These are phyloP conservation scores for Tolypocladium guangdongense DNA, from an alignment of 2,329 filamentous ascomycete genomes.

Conservation along the genomic window DNA sequence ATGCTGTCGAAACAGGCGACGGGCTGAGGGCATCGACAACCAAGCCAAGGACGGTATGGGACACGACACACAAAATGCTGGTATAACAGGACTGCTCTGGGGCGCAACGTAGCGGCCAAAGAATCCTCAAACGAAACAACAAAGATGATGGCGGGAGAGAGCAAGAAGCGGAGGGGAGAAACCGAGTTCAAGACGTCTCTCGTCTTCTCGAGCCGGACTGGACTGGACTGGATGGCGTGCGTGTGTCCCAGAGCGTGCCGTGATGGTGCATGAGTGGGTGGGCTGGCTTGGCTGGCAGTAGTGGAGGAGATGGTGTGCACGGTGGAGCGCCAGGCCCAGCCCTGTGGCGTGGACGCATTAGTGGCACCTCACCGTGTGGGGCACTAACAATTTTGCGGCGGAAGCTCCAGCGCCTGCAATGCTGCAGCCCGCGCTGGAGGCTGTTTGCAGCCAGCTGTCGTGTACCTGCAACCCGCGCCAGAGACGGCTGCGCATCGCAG, in stretches of 20 bases:
- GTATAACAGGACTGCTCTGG: background rate
- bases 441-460: background rate
- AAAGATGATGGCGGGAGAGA: background rate
- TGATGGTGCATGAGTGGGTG: background rate
- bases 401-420: background rate
- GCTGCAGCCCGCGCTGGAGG: background rate
- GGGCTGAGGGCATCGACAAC: background rate
- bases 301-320: background rate
- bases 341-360: constrained; percentile 1
- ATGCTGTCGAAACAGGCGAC: constrained; percentile 1
- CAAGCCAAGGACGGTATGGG: background rate
- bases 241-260: background rate
- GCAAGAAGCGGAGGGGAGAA: background rate
- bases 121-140: constrained; percentile 1
- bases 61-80: background rate
- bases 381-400: background rate
- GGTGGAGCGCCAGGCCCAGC: background rate
- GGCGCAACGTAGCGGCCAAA: background rate
- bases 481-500: background rate
- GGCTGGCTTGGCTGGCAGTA: background rate
- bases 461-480: background rate
- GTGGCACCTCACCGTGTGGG: background rate
- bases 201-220: background rate
- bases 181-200: background rate
- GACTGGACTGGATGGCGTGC: background rate